These are phyloP conservation scores for Gossypium turneri DNA, from an alignment of 345 rosid genomes.

Conservation along the genomic window DNA sequence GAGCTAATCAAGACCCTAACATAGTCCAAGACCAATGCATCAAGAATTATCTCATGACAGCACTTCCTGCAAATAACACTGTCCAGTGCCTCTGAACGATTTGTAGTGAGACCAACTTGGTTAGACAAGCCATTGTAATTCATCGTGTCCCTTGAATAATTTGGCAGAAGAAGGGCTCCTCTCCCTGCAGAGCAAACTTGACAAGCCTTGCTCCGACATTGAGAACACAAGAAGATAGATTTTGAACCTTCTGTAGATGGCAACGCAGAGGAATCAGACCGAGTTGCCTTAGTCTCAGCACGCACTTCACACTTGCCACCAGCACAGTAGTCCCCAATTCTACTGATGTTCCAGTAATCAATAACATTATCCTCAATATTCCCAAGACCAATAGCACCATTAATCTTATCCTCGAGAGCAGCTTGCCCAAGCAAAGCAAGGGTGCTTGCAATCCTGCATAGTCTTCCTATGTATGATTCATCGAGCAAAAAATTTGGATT, in stretches of 20 bases:
- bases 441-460: conserved; percentile 59
- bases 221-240: conserved; percentile 52
- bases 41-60: conserved; percentile 62
- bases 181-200: conserved; percentile 84
- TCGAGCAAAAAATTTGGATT: conserved; percentile 76
- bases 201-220: conserved; percentile 73
- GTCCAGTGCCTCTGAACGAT: conserved; percentile 48
- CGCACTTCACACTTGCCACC: conserved; percentile 65
- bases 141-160: conserved; percentile 42
- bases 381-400: conserved; percentile 73
- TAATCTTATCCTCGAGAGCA: conserved; percentile 75
- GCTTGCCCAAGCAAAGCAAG: conserved; percentile 85
- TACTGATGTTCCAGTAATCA: conserved; percentile 79
- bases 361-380: conserved; percentile 46
- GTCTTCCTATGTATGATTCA: conserved; percentile 64
- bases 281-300: conserved; percentile 48
- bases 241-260: conserved; percentile 40
- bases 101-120: conserved; percentile 50
- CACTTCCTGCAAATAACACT: conserved; percentile 67
- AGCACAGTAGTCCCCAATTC: conserved; percentile 58
- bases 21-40: conserved; percentile 79
- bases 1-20: conserved; percentile 76
- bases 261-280: conserved; percentile 29
- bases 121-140: conserved; percentile 35
- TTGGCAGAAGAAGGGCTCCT: conserved; percentile 75